These are phyloP conservation scores for Primulina tabacum DNA, from an alignment of 257 asterid species.

Conservation along the genomic window DNA sequence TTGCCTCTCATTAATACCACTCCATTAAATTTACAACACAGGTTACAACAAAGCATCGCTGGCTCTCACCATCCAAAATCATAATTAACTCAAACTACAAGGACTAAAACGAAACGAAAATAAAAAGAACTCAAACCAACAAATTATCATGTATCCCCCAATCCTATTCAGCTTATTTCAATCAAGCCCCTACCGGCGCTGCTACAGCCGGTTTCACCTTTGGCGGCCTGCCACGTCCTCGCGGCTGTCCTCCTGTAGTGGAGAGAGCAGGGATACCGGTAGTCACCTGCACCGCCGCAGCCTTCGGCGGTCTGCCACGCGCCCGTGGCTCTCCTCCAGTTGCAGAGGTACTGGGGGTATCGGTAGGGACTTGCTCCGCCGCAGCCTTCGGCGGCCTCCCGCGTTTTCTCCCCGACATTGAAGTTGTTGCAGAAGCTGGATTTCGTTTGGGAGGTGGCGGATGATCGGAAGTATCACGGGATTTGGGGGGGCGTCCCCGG, in stretches of 20 bases:
- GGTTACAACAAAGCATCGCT: conserved; percentile 20
- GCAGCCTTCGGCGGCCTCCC: conserved; percentile 71
- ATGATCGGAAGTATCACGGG: conserved; percentile 42
- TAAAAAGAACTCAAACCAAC: conserved; percentile 22
- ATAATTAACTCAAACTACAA: conserved; percentile 40
- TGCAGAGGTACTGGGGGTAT: conserved; percentile 18
- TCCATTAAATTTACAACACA: conserved; percentile 42
- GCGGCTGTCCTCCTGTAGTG: conserved; percentile 27
- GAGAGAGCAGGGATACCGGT: conserved; percentile 19
- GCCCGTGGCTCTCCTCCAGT: conserved; percentile 40
- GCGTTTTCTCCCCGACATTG: conserved; percentile 55
- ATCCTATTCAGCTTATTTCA: conserved; percentile 15
- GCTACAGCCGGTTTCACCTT: conserved; percentile 59
- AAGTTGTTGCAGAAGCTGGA: conserved; percentile 1
- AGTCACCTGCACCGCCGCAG: conserved; percentile 1
- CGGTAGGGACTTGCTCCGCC: background rate
- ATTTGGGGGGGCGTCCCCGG: conserved; percentile 74
- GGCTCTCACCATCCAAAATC: conserved; percentile 25
- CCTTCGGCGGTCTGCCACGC: conserved; percentile 81
- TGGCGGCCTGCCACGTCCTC: conserved; percentile 88
- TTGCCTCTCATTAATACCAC: conserved; percentile 25
- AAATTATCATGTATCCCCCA: conserved; percentile 40
- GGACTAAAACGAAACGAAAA: conserved; percentile 23
- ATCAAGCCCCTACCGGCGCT: conserved; percentile 70
- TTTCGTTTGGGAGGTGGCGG: conserved; percentile 39